Base-by-base conservation (phyloP, 2,329 filamentous ascomycete species). In the Colletotrichum theobromicola region DNA sequence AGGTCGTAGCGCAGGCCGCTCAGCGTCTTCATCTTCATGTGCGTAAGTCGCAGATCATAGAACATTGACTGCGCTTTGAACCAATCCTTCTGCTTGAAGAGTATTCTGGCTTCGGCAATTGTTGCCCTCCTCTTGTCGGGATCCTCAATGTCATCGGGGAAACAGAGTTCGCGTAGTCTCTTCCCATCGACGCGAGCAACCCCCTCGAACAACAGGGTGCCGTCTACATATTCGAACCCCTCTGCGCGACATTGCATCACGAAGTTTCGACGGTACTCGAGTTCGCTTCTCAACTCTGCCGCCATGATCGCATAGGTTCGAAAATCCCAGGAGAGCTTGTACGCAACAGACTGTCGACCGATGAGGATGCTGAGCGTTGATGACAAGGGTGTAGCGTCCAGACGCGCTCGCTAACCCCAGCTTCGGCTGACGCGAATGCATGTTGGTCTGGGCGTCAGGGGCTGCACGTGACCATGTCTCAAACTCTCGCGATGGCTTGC, bases 131-230 rank as follows among this genome's bases (percentile, higher is more conserved):
- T 35, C 50, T 50, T 28, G 21, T 58, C 50, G 8, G 32, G 21
- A 18, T 67, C 53, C 10, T 60, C 53, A 21, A 67, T 60, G 16
- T 28, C n/a, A 10, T 67, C 50, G 13, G 65, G 65, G 53, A 67
- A 67, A 28, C 65, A 67, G n/a, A 67, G 30, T 16, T 67, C 34
- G 50, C 50, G 65, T 16, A 67, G 50, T 18, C 65, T 21, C 24
- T 24, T 32, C 7, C 50, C 65, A 21, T 35, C 28, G 18, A 67
- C 53, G 24, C 50, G 50, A 1, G 50, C 15, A 26, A 67, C 42
- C 21, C 65, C 50, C 13, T 57, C 13, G 50, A 26, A 67, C 1
- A 21, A 18, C n/a, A 67, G 30, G 2, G 13, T 58, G 13, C 50
- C 65, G 21, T 42, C 53, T 18, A 42, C 50, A 12, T 42, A 58